Base-by-base conservation (phyloP, 2,329 filamentous ascomycete genomes). In the Pezicula radicicola region DNA sequence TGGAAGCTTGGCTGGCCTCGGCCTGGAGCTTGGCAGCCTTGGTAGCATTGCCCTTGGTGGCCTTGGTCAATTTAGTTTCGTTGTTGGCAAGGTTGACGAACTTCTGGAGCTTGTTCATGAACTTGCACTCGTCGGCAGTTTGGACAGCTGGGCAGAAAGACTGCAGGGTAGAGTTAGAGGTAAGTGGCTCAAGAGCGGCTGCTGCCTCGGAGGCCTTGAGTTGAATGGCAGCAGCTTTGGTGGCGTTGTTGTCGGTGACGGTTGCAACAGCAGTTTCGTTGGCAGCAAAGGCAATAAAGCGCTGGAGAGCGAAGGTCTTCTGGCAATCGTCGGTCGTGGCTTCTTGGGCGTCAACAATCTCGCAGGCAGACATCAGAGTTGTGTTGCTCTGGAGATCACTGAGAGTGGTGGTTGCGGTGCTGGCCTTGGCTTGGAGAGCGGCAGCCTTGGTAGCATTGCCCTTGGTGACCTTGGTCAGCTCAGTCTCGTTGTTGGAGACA, bases 21-120 rank as follows among this genome's bases (percentile, higher is more conserved):
- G 57, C 58, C 65, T 70, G 63, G 65, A 66, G 66, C 36, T 48
- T 55, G 27, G 61, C 56, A 47, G 68, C 63, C 61, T 63, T 65
- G 53, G 63, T 65, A 21, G 61, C 50, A 55, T 71, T 64, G 49
- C 58, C 58, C 5, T 68, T 54, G 55, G 70, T 68, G 54, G 65
- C 65, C 45, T 54, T 52, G 28, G 61, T 52, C 19, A 60, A 56
- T 52, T 56, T 55, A 41, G 64, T 64, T 30, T 54, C 53, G 57
- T 68, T 65, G 62, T 55, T 53, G 36, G 63, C 55, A 35, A 60
- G 58, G 52, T 54, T 56, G 12, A 57, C 57, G 12, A 65, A 45
- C 15, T 49, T 54, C 21, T 54, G 45, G 12, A 59, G 48, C 51
- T 59, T 57, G 54, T 68, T 59, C 49, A 65, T 55, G 28, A 48